Base-by-base conservation (phyloP, 179 eudicot species). In the Vitellaria paradoxa region DNA sequence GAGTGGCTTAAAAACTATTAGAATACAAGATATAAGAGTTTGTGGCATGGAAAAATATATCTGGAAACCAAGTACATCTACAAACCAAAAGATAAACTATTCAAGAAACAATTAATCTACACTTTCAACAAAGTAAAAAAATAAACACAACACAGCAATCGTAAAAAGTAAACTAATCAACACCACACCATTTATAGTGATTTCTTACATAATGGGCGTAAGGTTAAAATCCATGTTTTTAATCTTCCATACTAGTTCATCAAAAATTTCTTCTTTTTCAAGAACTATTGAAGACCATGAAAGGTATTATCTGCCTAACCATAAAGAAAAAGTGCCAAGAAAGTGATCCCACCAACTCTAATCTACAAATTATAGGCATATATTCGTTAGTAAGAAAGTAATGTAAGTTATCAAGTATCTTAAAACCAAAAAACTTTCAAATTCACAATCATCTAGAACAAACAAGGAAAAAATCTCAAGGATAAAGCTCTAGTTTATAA, bases 1-100 rank as follows among this genome's bases (percentile, higher is more conserved):
- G 86, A 75, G 80, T 84, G 79, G 77, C 86, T 87, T 73, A 81
- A 70, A 67, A 80, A 90, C 97, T 93, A 80, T n/a, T 12, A 50
- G 47, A 77, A 73, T 9, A 60, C 15, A 46, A 14, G 49, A 40
- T 9, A 57, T 12, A 18, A 7, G 13, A 68, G 62, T 26, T 53
- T 40, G 55, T 50, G n/a, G 3, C 37, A 62, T 46, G 4, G 7
- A 9, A 52, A 70, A 18, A 59, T 45, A 59, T 9, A 77, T 46
- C 18, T 69, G 21, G 17, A 8, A 42, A 18, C 45, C 6, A 45
- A 6, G 12, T 17, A 77, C 11, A 66, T 9, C 9, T 7, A 56
- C 30, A 77, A 57, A 8, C 21, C 49, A 46, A 3, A 23, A 70
- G 9, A 74, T 12, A n/a, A 62, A 63, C 70, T 47, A 21, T 5